phyloP scores from a whole-genome alignment of 148 eudicot genomes.

The Rhododendron molle region DNA sequence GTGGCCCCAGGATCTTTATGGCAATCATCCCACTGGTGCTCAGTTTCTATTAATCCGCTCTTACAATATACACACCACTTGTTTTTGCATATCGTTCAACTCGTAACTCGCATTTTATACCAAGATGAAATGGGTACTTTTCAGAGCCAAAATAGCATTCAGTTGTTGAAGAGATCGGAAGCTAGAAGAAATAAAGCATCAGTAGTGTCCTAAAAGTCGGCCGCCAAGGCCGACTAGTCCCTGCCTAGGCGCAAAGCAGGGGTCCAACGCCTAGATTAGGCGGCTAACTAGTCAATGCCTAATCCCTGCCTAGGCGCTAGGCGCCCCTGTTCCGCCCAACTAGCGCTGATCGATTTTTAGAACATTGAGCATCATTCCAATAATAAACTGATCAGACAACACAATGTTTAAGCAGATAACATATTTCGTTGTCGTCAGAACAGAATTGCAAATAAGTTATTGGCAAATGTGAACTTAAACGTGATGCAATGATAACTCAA shows the following conservation, averaged over 20 bases:
- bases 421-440: no score
- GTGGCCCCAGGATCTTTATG: neutral
- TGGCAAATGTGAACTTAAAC: no score
- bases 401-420: neutral
- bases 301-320: no score
- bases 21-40: neutral
- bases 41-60: neutral
- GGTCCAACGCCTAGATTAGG: no score
- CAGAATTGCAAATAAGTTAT: no score
- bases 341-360: no score
- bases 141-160: neutral
- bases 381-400: neutral
- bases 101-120: neutral
- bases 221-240: no score
- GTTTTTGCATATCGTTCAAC: neutral
- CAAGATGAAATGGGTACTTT: neutral
- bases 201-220: neutral
- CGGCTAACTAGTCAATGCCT: no score
- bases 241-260: no score
- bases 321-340: no score
- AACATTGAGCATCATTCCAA: neutral
- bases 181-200: neutral
- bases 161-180: neutral
- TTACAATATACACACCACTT: neutral
- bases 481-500: neutral